Conservation (phyloP, 2,329 filamentous ascomycete genomes). For the Fusarium sp. region DNA sequence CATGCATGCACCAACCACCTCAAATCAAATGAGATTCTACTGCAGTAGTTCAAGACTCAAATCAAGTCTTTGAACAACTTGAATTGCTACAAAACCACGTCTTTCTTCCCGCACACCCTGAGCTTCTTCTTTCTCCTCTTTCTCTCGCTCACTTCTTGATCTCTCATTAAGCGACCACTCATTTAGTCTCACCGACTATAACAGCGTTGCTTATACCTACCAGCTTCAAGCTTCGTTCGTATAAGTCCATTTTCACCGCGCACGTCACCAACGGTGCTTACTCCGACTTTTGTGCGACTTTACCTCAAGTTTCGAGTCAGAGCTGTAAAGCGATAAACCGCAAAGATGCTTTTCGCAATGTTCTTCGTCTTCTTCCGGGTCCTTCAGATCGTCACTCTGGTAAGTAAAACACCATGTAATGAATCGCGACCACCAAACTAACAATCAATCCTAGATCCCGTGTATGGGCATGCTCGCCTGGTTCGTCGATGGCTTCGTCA, state of each 20-base stretch:
- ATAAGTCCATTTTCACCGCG: conserved; percentile 20
- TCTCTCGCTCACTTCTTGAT: conserved; percentile 5
- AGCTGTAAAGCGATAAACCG: conserved; percentile 20
- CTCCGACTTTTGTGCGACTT: neutral
- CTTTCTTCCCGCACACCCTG: conserved; percentile 31
- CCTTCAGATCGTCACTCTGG: conserved; percentile 71
- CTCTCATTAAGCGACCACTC: conserved; percentile 11
- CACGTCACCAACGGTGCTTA: conserved; percentile 15
- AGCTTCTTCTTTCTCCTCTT: neutral
- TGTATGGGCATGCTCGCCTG: conserved; percentile 74
- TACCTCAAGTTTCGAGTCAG: neutral
- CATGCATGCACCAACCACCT: conserved; percentile 38
- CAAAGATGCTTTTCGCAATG: conserved; percentile 71
- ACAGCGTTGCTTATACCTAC: conserved; percentile 1
- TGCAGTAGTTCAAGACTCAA: conserved; percentile 9
- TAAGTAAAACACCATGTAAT: conserved; percentile 50
- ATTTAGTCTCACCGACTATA: neutral
- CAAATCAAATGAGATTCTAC: neutral
- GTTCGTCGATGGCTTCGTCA: conserved; percentile 71
- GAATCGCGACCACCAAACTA: neutral
- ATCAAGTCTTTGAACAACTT: conserved; percentile 2
- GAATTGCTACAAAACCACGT: conserved; percentile 32
- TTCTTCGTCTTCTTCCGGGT: conserved; percentile 73
- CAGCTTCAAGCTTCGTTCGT: conserved; percentile 1
- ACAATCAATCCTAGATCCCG: conserved; percentile 63